Conservation (phyloP, 2,329 filamentous ascomycete genomes). For the Pseudocercospora eumusae region DNA sequence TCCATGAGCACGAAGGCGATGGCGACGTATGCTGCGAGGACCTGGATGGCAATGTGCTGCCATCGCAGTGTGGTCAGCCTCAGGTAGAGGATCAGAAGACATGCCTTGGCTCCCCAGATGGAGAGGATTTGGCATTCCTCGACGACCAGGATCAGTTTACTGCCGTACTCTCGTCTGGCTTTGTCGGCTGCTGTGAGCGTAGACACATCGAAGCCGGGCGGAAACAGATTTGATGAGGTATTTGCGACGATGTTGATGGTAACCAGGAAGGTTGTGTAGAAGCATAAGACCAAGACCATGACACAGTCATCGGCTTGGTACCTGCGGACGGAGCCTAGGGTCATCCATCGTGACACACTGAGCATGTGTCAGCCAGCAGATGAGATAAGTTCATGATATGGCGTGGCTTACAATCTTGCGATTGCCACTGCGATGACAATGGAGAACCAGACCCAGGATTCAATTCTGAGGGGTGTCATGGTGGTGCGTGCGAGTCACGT, state of each 20-base stretch:
- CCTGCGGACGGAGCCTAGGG: slow-evolving; percentile 50
- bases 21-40: slow-evolving; percentile 40
- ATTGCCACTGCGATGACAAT: slow-evolving; percentile 45
- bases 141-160: slow-evolving; percentile 44
- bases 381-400: background rate
- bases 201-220: slow-evolving; percentile 49
- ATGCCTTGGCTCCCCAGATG: slow-evolving; percentile 44
- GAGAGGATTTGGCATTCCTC: slow-evolving; percentile 43
- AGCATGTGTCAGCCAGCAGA: slow-evolving; percentile 1
- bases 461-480: slow-evolving; percentile 43
- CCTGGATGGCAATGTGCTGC: slow-evolving; percentile 42
- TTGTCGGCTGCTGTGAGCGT: slow-evolving; percentile 37
- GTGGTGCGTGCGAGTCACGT: slow-evolving; percentile 11
- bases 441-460: slow-evolving; percentile 45
- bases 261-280: slow-evolving; percentile 54
- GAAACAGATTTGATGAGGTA: slow-evolving; percentile 48
- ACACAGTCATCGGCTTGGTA: slow-evolving; percentile 61
- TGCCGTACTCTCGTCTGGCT: slow-evolving; percentile 37
- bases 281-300: slow-evolving; percentile 55
- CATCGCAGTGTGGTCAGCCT: slow-evolving; percentile 41
- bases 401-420: slow-evolving; percentile 45
- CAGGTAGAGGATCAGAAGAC: slow-evolving; percentile 43
- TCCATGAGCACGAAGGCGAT: slow-evolving; percentile 44
- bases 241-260: slow-evolving; percentile 49
- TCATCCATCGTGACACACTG: slow-evolving; percentile 48